Conservation (phyloP, 1,139 yeast genomes). For the Yamadazyma dushanensis region DNA sequence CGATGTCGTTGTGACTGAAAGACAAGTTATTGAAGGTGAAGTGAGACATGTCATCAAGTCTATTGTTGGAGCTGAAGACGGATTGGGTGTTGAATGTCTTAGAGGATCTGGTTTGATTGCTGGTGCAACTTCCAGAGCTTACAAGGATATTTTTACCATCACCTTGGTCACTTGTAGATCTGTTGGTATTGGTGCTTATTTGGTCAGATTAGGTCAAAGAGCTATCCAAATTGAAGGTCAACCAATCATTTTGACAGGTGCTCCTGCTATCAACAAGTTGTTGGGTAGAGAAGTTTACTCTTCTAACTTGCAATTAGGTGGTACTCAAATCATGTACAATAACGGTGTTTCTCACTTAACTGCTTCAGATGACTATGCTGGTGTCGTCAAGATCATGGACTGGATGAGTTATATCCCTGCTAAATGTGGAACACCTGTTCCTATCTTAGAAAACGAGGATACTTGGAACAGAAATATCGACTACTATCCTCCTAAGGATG, state of each 20-base stretch:
- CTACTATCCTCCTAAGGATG: conserved; percentile 69
- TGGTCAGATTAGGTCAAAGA: conserved; percentile 97
- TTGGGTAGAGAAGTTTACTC: conserved; percentile 96
- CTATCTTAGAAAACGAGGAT: conserved; percentile 80
- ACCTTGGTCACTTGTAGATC: conserved; percentile 98
- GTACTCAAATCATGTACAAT: conserved; percentile 97
- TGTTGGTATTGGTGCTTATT: conserved; percentile 98
- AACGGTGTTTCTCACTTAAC: conserved; percentile 98
- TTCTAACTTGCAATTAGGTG: conserved; percentile 95
- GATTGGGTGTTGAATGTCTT: conserved; percentile 97
- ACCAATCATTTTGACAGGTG: conserved; percentile 97
- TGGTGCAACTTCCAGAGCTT: conserved; percentile 96
- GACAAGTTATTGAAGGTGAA: conserved; percentile 81
- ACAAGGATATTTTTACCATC: conserved; percentile 93
- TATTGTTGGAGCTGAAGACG: conserved; percentile 92
- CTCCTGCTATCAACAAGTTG: conserved; percentile 95
- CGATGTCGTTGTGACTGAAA: conserved; percentile 71
- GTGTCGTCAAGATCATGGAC: conserved; percentile 90
- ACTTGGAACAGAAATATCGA: conserved; percentile 93
- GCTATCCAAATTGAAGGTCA: conserved; percentile 98
- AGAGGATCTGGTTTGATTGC: conserved; percentile 98
- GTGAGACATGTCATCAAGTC: conserved; percentile 78
- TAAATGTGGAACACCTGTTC: conserved; percentile 85
- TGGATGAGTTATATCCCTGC: conserved; percentile 98
- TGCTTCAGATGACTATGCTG: conserved; percentile 93